Base-by-base conservation (phyloP, 768 basidiomycete species). In the Cantharellus cinnabarinus region DNA sequence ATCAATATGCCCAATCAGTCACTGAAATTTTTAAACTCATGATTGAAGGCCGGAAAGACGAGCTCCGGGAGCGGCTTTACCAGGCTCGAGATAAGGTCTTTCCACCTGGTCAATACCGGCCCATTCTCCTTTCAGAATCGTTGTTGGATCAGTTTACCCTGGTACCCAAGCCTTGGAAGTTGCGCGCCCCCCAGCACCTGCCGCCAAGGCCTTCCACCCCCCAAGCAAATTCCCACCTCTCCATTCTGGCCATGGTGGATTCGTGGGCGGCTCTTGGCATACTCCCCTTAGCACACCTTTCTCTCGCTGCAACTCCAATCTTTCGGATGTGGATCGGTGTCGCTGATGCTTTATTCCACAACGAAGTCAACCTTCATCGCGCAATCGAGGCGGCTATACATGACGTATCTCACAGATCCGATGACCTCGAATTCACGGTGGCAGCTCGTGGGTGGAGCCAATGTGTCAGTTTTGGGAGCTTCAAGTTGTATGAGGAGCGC, bases 281-380 rank as follows among this genome's bases (percentile, higher is more conserved):
- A 66, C 79, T 86, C 58, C 95, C 95, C 0, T 94, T 87, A 67
- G 81, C 79, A 41, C 93, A 98, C 71, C 80, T 98, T 62, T 78
- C 83, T 4, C 80, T 98, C 51, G 94, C 94, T 0, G 94, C 91
- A 4, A 99, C 93, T 2, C 95, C 95, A 0, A 78, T 98, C 41
- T 99, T 99, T 72, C 79, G 91, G 57, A 76, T 99, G 62, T 97
- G 94, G 82, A 83, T 99, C 56, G 94, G 94, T 39, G 90, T 97
- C 7, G 89, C 94, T 5, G 95, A 98, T 69, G 87, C 93, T 69
- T 78, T 99, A 5, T 99, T 97, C 73, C 76, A 85, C 50, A 82
- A 80, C 0, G 73, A 61, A 10, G 65, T 71, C 0, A 74, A 85
- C 2, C 72, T 95, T 15, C 75, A 81, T 58, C 70, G 75, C 1